Conservation (phyloP, 495 filamentous ascomycete species). For the Tuber umbilicatum region DNA sequence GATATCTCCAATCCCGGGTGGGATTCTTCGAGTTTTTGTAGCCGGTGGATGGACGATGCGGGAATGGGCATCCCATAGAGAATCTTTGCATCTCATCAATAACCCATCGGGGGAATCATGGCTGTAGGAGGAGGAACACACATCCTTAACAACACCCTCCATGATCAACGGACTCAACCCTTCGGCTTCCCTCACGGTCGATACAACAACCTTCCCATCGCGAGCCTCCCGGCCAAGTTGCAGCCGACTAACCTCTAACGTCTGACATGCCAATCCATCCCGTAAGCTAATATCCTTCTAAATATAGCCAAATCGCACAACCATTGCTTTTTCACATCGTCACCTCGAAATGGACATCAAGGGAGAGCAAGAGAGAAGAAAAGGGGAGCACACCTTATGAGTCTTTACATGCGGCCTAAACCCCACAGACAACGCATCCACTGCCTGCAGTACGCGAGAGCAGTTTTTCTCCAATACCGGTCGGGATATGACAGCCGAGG, state of each 20-base stretch:
- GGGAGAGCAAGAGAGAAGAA: background rate
- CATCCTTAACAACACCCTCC: constrained; percentile 36
- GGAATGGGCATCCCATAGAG: constrained; percentile 71
- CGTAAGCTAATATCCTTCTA: background rate
- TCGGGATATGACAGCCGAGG: constrained; percentile 63
- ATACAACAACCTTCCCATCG: constrained; percentile 60
- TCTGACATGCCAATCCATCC: constrained; percentile 46
- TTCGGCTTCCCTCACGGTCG: constrained; percentile 71
- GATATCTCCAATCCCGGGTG: constrained; percentile 51
- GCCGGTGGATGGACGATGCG: constrained; percentile 54
- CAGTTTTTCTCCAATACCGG: constrained; percentile 65
- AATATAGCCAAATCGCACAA: background rate
- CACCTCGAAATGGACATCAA: background rate
- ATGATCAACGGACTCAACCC: constrained; percentile 52
- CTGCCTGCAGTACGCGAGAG: constrained; percentile 62
- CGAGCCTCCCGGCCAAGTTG: constrained; percentile 57
- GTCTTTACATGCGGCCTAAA: constrained; percentile 83
- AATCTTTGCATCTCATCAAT: constrained; percentile 46
- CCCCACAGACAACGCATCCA: constrained; percentile 53
- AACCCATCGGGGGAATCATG: constrained; percentile 5
- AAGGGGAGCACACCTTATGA: constrained; percentile 60
- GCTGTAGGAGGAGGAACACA: background rate
- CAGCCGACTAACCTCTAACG: constrained; percentile 62
- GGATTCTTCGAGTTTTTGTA: constrained; percentile 52
- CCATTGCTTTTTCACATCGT: constrained; percentile 10